These are phyloP conservation scores for Exsudoporus frostii DNA, from an alignment of 768 basidiomycete genomes.

Conservation along the genomic window DNA sequence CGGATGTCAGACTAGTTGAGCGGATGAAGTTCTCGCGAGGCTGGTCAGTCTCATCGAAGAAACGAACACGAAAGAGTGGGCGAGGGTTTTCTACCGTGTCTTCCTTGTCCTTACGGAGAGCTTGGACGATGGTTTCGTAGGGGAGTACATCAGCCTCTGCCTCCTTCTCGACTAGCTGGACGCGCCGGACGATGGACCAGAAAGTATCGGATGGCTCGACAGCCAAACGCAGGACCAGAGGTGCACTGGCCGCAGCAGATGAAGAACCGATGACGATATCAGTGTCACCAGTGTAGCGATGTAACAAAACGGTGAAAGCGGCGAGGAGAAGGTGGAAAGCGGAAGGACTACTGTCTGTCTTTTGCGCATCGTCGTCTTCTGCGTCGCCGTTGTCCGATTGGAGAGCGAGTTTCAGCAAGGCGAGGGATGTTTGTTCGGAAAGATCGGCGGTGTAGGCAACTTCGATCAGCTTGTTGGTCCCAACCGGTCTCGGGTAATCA, in stretches of 20 bases:
- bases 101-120: slow-evolving; percentile 63
- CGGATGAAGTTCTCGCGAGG: slow-evolving; percentile 71
- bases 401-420: slow-evolving; percentile 78
- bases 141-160: slow-evolving; percentile 80
- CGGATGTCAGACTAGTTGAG: slow-evolving; percentile 82
- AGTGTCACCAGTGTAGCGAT: slow-evolving; percentile 94
- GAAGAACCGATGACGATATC: slow-evolving; percentile 91
- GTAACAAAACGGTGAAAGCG: slow-evolving; percentile 87
- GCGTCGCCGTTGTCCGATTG: slow-evolving; percentile 56
- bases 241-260: slow-evolving; percentile 67
- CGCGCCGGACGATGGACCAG: slow-evolving; percentile 82
- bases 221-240: slow-evolving; percentile 79
- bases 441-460: slow-evolving; percentile 72
- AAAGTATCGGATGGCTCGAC: slow-evolving; percentile 85
- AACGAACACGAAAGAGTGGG: slow-evolving; percentile 90
- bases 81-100: slow-evolving; percentile 47
- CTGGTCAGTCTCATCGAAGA: slow-evolving; percentile 88
- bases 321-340: slow-evolving; percentile 90
- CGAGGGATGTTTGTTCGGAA: slow-evolving; percentile 69
- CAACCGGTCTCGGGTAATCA: slow-evolving; percentile 86
- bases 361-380: slow-evolving; percentile 47
- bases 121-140: slow-evolving; percentile 71
- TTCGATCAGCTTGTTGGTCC: slow-evolving; percentile 76
- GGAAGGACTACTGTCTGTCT: slow-evolving; percentile 52
- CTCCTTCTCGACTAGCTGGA: slow-evolving; percentile 80